Evolutionary conservation across 768 basidiomycete species (phyloP).

Genomic region (Tricholoma sp.): DNA sequence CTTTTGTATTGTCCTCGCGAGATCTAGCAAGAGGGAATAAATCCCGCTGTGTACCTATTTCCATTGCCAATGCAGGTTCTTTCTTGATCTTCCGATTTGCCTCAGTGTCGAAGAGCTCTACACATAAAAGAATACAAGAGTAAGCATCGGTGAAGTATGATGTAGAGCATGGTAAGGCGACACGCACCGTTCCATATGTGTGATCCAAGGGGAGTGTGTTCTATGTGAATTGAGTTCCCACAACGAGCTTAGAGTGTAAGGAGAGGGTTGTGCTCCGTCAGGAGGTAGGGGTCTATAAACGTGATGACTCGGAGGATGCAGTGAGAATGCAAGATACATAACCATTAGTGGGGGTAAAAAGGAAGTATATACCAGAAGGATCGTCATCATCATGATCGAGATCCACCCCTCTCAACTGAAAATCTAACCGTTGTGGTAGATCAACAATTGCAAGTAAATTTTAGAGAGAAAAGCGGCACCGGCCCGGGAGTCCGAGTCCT

Average conservation of each 20-base stretch:
- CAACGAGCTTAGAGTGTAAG: slow-evolving; percentile 74
- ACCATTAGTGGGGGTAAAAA: too few relatives aligned
- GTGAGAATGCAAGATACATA: background rate
- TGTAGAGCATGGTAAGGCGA: background rate
- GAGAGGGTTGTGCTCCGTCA: slow-evolving; percentile 65
- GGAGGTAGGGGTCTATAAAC: slow-evolving; percentile 60
- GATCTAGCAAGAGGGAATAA: slow-evolving; percentile 18
- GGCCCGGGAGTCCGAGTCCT: too few relatives aligned
- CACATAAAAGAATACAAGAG: background rate
- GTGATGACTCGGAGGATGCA: too few relatives aligned
- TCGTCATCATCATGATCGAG: too few relatives aligned
- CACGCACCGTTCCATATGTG: slow-evolving; percentile 73
- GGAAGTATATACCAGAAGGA: too few relatives aligned
- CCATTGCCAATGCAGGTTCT: slow-evolving; percentile 59
- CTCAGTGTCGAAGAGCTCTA: slow-evolving; percentile 85
- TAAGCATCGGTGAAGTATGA: background rate
- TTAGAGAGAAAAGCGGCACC: too few relatives aligned
- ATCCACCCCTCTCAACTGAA: too few relatives aligned
- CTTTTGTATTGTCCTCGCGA: background rate
- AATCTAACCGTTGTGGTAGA: too few relatives aligned
- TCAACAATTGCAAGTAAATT: too few relatives aligned
- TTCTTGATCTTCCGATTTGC: slow-evolving; percentile 72
- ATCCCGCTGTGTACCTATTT: slow-evolving; percentile 27
- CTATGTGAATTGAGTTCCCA: slow-evolving; percentile 88
- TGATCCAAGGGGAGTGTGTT: slow-evolving; percentile 92